Conservation (phyloP, 257 asterid species). For the Salvia splendens region DNA sequence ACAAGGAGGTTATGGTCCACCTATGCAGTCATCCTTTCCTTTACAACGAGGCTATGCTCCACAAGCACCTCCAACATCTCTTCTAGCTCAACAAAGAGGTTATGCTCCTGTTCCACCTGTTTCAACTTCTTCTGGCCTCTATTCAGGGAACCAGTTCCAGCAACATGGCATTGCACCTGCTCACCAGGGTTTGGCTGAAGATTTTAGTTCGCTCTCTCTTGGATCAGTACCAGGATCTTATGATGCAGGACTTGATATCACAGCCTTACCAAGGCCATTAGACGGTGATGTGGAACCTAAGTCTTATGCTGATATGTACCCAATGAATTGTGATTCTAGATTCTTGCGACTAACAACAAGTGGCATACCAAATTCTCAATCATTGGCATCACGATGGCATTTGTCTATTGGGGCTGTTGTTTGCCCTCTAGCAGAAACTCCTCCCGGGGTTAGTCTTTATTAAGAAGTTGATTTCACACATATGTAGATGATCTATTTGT, state of each 20-base stretch:
- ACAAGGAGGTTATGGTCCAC: slow-evolving; percentile 62
- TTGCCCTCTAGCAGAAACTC: slow-evolving; percentile 86
- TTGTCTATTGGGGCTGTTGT: slow-evolving; percentile 90
- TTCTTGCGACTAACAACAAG: slow-evolving; percentile 68
- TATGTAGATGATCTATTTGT: slow-evolving; percentile 3
- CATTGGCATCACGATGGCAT: slow-evolving; percentile 86
- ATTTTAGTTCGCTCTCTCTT: slow-evolving; percentile 75
- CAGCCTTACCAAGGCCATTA: slow-evolving; percentile 86
- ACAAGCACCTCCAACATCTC: slow-evolving; percentile 46
- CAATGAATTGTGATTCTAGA: slow-evolving; percentile 74
- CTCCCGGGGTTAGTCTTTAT: slow-evolving; percentile 68
- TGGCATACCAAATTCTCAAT: slow-evolving; percentile 74
- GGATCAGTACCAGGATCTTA: slow-evolving; percentile 86
- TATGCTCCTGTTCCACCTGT: slow-evolving; percentile 59
- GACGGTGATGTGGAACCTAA: slow-evolving; percentile 75
- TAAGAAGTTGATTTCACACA: slow-evolving; percentile 8
- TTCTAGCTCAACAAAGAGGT: slow-evolving; percentile 58
- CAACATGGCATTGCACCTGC: slow-evolving; percentile 53
- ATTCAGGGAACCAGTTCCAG: slow-evolving; percentile 53
- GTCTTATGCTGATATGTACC: slow-evolving; percentile 61
- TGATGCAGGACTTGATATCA: slow-evolving; percentile 73
- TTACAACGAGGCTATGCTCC: slow-evolving; percentile 67
- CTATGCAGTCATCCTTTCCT: slow-evolving; percentile 50
- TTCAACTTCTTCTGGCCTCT: slow-evolving; percentile 45
- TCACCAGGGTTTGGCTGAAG: slow-evolving; percentile 66